Evolutionary conservation across 371 early-diverging fungal genomes (phyloP).

Genomic region (Rhizopus stolonifer): DNA sequence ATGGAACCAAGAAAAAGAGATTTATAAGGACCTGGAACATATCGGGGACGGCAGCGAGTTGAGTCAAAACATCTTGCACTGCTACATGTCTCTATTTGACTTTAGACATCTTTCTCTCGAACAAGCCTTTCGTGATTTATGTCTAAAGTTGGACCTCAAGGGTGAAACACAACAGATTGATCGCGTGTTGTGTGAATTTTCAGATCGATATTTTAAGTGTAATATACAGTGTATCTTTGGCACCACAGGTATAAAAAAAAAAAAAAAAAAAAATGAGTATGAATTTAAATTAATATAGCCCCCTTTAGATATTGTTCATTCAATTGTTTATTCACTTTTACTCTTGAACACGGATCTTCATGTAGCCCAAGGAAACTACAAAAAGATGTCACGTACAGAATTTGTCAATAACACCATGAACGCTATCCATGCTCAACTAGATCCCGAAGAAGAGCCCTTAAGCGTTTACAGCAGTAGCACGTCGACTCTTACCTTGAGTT

Average conservation of each 20-base stretch:
- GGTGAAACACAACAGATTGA: slow-evolving; percentile 89
- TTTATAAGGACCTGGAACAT: slow-evolving; percentile 37
- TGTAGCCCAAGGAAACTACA: slow-evolving; percentile 62
- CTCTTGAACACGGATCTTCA: slow-evolving; percentile 91
- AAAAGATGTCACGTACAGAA: slow-evolving; percentile 53
- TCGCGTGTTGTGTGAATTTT: slow-evolving; percentile 71
- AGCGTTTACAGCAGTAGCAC: slow-evolving; percentile 7
- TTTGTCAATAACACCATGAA: slow-evolving; percentile 54
- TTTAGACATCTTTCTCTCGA: slow-evolving; percentile 72
- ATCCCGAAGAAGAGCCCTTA: slow-evolving; percentile 7
- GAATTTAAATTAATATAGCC: background rate
- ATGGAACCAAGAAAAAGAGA: slow-evolving; percentile 42
- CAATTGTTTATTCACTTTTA: slow-evolving; percentile 78
- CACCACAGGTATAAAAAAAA: slow-evolving; percentile 16
- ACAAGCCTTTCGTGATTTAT: slow-evolving; percentile 70
- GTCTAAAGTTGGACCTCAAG: slow-evolving; percentile 67
- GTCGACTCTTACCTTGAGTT: too few species aligned
- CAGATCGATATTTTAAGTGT: slow-evolving; percentile 72
- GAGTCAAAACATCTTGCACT: slow-evolving; percentile 52
- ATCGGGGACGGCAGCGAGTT: slow-evolving; percentile 47
- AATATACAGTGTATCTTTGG: slow-evolving; percentile 58
- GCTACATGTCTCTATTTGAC: slow-evolving; percentile 74
- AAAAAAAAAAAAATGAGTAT: background rate
- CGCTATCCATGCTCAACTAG: slow-evolving; percentile 29
- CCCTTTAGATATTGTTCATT: slow-evolving; percentile 69